Base-by-base conservation (phyloP, 345 rosid genomes). In the Populus nigra region DNA sequence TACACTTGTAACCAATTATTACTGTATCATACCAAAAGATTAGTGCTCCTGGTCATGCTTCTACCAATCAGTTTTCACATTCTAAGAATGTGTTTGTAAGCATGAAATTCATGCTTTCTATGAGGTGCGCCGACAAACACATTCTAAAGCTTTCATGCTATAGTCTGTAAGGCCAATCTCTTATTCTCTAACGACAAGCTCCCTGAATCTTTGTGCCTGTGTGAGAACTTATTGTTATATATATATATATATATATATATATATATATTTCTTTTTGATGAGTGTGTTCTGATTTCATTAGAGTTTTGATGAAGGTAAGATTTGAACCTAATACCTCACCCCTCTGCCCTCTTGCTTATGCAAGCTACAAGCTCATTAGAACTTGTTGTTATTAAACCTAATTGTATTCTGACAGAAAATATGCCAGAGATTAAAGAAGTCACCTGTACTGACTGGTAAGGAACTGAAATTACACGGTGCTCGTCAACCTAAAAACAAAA, bases 361-460 rank as follows among this genome's bases (percentile, higher is more conserved):
- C 33, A 9, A 55, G 61, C 61, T 22, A 57, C 5, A n/a, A 9
- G 15, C 63, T 57, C 63, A n/a, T n/a, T 22, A 0, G 2, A n/a
- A 9, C 23, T n/a, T 57, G 4, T n/a, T 57, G 0, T 11, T 45
- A 11, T 45, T 45, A 45, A 68, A 50, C 25, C 17, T 69, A 25
- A 38, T 27, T 18, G 57, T 57, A 50, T n/a, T 41, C 18, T 10
- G 17, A 53, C 36, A 39, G 3, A 13, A 38, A 17, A 41, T 59
- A 31, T 68, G 41, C 38, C 38, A 17, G 7, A 35, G 6, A 41
- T 27, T 50, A 66, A 69, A 50, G 4, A 6, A 43, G 73, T 62
- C 89, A 93, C 99, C 98, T 92, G 89, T 71, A 93, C 97, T 39
- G 91, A 87, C 79, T 87, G 78, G 86, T 91, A 95, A 73, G 94